Evolutionary conservation across 768 basidiomycete species (phyloP).

Genomic region (Paxillus involutus): DNA sequence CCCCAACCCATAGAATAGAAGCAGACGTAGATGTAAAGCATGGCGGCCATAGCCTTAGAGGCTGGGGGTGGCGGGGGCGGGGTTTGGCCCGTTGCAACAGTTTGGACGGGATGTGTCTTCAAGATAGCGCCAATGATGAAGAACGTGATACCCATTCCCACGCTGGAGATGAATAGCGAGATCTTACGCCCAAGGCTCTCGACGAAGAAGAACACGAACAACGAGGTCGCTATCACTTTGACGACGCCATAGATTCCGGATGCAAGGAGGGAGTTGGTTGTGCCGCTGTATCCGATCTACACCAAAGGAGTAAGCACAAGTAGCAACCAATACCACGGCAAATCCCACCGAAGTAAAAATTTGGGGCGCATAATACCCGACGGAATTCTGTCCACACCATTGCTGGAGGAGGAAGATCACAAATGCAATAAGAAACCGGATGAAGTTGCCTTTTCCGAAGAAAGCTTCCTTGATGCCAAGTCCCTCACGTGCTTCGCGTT

Average conservation of each 20-base stretch:
- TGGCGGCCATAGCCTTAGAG: constrained; percentile 77
- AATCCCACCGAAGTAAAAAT: constrained; percentile 62
- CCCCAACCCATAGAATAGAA: constrained; percentile 92
- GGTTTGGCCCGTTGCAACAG: constrained; percentile 39
- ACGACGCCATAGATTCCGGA: constrained; percentile 71
- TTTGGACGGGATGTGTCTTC: constrained; percentile 63
- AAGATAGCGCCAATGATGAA: constrained; percentile 84
- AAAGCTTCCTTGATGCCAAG: constrained; percentile 72
- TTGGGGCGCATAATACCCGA: constrained; percentile 75
- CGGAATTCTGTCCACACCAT: constrained; percentile 83
- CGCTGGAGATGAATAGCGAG: constrained; percentile 69
- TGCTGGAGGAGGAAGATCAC: constrained; percentile 79
- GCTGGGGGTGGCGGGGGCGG: constrained; percentile 47
- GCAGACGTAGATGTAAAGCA: constrained; percentile 85
- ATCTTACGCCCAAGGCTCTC: constrained; percentile 69
- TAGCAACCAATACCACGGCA: not conserved
- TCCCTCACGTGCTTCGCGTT: constrained; percentile 61
- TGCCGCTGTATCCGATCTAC: constrained; percentile 66
- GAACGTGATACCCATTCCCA: constrained; percentile 79
- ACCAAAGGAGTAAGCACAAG: not conserved
- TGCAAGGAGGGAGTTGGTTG: constrained; percentile 62
- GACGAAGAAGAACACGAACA: constrained; percentile 68
- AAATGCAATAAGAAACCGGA: constrained; percentile 85
- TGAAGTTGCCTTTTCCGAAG: constrained; percentile 76
- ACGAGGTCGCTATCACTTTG: constrained; percentile 62